Evolutionary conservation across 208 protist species (phyloP).

Genomic region (Zelonia costaricensis): DNA sequence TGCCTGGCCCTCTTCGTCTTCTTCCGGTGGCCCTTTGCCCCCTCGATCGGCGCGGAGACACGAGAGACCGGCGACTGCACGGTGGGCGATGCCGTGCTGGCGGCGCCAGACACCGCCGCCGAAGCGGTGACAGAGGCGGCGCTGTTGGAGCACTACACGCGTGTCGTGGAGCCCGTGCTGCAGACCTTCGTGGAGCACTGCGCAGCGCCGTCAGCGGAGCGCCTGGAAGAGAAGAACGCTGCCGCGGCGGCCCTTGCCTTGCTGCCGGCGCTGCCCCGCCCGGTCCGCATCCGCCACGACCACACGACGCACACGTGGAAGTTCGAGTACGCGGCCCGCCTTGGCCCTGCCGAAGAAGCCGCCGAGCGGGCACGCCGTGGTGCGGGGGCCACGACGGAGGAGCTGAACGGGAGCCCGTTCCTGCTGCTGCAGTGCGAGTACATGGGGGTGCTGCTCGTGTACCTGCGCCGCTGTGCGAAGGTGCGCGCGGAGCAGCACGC

Average conservation of each 20-base stretch:
- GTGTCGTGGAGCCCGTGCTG: constrained; percentile 18
- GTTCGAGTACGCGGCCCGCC: constrained; percentile 36
- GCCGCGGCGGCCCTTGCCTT: background rate
- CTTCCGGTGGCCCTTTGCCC: constrained; percentile 37
- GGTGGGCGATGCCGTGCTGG: constrained; percentile 18
- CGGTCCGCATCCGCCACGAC: constrained; percentile 31
- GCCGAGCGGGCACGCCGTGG: constrained; percentile 5
- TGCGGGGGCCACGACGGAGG: constrained; percentile 11
- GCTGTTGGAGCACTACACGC: constrained; percentile 13
- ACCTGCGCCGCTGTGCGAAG: constrained; percentile 44
- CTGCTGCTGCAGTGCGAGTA: constrained; percentile 62
- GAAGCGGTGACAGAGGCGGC: constrained; percentile 1
- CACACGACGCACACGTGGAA: constrained; percentile 24
- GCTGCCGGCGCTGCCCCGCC: constrained; percentile 28
- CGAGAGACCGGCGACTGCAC: background rate
- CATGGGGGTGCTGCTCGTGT: constrained; percentile 75
- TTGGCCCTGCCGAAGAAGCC: constrained; percentile 18
- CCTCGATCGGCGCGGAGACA: background rate
- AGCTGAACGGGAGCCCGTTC: constrained; percentile 43
- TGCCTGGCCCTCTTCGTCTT: constrained; percentile 54
- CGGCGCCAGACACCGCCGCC: background rate
- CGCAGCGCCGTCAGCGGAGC: background rate
- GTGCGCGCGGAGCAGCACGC: constrained; percentile 4
- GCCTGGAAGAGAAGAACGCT: too few relatives aligned
- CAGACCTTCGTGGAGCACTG: constrained; percentile 7